Conservation (phyloP, 148 eudicot species). For the Cornus florida region DNA sequence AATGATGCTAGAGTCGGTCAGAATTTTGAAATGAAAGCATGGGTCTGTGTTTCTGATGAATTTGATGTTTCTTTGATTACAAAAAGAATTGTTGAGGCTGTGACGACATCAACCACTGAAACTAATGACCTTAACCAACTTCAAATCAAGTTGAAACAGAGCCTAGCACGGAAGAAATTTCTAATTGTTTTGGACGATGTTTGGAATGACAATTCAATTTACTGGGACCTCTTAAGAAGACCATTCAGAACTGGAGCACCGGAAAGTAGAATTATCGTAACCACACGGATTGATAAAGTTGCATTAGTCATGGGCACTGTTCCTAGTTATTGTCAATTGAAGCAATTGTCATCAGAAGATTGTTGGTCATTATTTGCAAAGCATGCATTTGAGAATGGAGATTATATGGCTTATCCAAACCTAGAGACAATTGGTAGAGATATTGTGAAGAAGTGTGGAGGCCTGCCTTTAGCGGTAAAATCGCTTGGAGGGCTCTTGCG, state of each 20-base stretch:
- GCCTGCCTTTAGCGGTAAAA: conserved; percentile 29
- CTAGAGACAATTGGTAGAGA: conserved; percentile 7
- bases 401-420: not conserved
- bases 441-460: conserved; percentile 19
- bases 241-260: conserved; percentile 5
- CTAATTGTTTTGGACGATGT: conserved; percentile 22
- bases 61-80: not conserved
- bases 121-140: not conserved
- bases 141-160: conserved; percentile 3
- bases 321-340: not conserved
- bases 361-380: not conserved
- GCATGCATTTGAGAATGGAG: not conserved
- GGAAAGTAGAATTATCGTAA: conserved; percentile 27
- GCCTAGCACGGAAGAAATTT: conserved; percentile 1
- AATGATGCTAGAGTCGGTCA: conserved; percentile 9
- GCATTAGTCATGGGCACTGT: conserved; percentile 11
- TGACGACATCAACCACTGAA: too few species aligned
- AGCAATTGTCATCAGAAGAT: not conserved
- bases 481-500: conserved; percentile 24
- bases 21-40: conserved; percentile 12
- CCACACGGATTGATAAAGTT: conserved; percentile 10
- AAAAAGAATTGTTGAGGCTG: not conserved
- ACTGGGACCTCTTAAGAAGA: not conserved
- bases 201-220: conserved; percentile 15
- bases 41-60: conserved; percentile 6